Base-by-base conservation (phyloP, 2,329 filamentous ascomycete genomes). In the Penicillium capsulatum region DNA sequence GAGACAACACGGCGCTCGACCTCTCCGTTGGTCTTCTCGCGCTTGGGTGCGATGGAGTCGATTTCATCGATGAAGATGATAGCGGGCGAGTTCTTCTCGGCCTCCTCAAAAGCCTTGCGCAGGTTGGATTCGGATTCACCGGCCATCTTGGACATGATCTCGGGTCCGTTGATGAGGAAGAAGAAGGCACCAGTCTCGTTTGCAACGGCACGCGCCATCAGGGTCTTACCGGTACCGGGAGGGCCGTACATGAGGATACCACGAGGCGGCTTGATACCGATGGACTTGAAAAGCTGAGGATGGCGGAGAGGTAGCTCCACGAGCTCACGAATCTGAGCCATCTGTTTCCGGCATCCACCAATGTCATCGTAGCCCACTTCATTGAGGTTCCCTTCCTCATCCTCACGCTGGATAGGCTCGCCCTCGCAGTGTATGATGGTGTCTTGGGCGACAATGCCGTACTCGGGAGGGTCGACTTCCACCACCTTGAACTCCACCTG, bases 91-190 rank as follows among this genome's bases (percentile, higher is more conserved):
- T 97, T 97, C 83, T 97, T 97, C 76, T 97, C 91, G 30, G 92
- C 92, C 74, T 97, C 92, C 69, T 97, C 92, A 60, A 98, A 98
- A n/a, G 92, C 92, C 74, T 97, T 97, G 60, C 92, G 85, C 54
- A 98, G 72, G 69, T 97, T 97, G 44, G 91, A 97, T 70, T 97
- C 92, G 44, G 92, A 97, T 71, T 98, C 92, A 80, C 92, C 92
- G 44, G 92, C 92, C 92, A 97, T 97, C 81, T 97, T 97, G 44
- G 91, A 96, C 92, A 98, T 97, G 74, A 98, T 97, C 69, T 97
- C 92, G 36, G 92, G 92, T 51, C 92, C 91, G 71, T 97, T 97
- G 80, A 98, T 97, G 50, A 97, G 73, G 81, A 98, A 97, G 76
- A 98, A 98, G 76, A 97, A 97, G 34, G 91, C 91, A 59, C 92